phyloP scores from a whole-genome alignment of 192 early-diverging fungal genomes.

The Coemansia erecta region DNA sequence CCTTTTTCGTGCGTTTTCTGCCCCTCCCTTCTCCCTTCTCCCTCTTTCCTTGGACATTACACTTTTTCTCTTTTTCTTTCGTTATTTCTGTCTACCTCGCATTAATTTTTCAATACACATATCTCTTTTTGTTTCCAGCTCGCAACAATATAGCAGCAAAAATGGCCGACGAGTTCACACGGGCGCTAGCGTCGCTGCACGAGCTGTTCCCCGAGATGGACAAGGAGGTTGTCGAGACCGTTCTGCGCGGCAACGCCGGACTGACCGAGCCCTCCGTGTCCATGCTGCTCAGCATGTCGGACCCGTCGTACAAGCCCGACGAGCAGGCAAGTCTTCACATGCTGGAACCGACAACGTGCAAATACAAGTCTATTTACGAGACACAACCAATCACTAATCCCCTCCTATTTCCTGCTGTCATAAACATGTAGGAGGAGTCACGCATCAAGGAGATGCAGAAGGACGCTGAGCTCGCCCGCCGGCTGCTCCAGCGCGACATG shows the following conservation, averaged over 20 bases:
- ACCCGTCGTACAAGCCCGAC: conserved; percentile 37
- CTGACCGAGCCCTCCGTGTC: conserved; percentile 18
- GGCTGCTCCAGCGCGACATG: conserved; percentile 30
- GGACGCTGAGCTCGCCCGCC: conserved; percentile 27
- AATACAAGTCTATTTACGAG: neutral
- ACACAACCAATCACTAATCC: neutral
- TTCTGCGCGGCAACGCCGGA: conserved; percentile 21
- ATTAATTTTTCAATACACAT: neutral
- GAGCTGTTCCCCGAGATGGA: conserved; percentile 45
- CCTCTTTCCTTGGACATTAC: neutral
- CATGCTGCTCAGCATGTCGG: conserved; percentile 29
- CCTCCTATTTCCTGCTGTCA: too few species aligned
- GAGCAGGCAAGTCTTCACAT: conserved; percentile 4
- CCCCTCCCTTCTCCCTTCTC: neutral
- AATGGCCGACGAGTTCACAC: conserved; percentile 29
- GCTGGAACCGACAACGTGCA: neutral
- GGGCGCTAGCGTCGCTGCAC: conserved; percentile 13
- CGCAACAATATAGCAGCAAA: neutral
- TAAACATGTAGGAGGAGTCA: neutral
- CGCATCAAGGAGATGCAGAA: conserved; percentile 11
- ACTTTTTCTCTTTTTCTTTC: neutral
- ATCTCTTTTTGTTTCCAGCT: neutral
- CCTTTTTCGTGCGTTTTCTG: neutral
- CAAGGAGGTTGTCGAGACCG: conserved; percentile 24
- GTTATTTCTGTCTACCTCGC: neutral